Percentiles rank a stretch among this genome's conserved stretches.
Evolutionary conservation across 2,329 filamentous ascomycete genomes (phyloP).

Genomic region (Simplicillium sp.): DNA sequence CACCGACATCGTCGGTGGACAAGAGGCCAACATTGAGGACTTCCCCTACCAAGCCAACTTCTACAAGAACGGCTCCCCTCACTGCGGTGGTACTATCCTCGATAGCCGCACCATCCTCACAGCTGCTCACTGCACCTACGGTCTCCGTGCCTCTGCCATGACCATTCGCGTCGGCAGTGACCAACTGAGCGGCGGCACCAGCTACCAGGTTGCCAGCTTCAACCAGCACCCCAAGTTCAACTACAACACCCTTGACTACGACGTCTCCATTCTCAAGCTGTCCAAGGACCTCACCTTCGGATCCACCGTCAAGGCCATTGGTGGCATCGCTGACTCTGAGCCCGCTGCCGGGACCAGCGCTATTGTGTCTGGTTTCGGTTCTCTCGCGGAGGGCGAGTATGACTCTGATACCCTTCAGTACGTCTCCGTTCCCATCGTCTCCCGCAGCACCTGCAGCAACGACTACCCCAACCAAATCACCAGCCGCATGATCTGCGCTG

Average conservation of each 20-base stretch:
- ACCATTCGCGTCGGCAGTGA: background rate
- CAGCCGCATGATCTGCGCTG: constrained; percentile 22
- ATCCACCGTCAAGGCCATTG: background rate
- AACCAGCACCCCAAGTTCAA: background rate
- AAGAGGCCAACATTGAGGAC: background rate
- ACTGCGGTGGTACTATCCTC: constrained; percentile 3
- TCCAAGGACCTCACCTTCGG: background rate
- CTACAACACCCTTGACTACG: background rate
- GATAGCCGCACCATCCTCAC: constrained; percentile 1
- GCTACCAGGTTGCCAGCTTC: background rate
- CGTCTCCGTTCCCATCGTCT: constrained; percentile 19
- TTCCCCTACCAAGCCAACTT: constrained; percentile 3
- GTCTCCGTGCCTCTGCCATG: background rate
- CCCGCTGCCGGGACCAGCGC: background rate
- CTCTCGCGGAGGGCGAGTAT: background rate
- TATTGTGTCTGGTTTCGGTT: background rate
- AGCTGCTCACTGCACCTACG: background rate
- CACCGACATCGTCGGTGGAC: background rate
- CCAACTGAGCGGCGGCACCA: background rate
- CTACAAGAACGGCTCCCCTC: background rate
- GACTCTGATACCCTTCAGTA: constrained; percentile 15
- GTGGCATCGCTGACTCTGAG: background rate
- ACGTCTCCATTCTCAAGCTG: background rate
- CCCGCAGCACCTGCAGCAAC: constrained; percentile 14
- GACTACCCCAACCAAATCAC: constrained; percentile 16